A percentile compares a stretch with the other conserved stretches of the same genome.
Conservation (phyloP, 495 filamentous ascomycete genomes). For the Penicillium chermesinum region DNA sequence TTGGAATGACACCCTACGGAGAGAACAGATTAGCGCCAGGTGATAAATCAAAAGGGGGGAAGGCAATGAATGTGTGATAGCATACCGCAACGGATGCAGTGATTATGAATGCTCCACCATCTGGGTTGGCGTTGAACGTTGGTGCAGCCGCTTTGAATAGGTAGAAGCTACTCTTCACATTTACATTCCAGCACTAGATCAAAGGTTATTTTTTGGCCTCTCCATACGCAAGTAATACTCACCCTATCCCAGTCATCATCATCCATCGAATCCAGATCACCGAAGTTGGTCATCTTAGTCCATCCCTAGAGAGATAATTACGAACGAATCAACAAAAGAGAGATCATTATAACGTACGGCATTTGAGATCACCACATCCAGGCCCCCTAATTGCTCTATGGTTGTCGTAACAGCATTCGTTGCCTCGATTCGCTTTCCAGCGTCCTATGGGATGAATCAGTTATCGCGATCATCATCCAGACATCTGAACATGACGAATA, state of each 20-base stretch:
- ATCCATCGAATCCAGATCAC: constrained; percentile 56
- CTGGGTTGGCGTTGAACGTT: constrained; percentile 61
- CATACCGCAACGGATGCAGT: constrained; percentile 59
- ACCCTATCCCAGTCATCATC: constrained; percentile 70
- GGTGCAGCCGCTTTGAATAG: constrained; percentile 59
- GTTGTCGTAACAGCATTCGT: constrained; percentile 48
- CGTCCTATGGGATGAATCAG: constrained; percentile 50
- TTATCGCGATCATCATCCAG: neutral
- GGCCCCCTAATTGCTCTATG: constrained; percentile 55
- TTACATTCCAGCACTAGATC: constrained; percentile 59
- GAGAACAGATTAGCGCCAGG: too few relatives aligned
- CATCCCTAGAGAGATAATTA: constrained; percentile 46
- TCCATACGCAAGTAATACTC: neutral
- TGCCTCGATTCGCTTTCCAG: constrained; percentile 52
- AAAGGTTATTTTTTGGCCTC: neutral
- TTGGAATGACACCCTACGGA: constrained; percentile 42
- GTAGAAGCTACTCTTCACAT: constrained; percentile 62
- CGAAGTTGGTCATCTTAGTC: constrained; percentile 59
- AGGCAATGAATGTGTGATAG: too few relatives aligned
- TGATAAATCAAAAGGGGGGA: too few relatives aligned
- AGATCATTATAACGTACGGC: constrained; percentile 46
- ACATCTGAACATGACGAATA: constrained; percentile 28
- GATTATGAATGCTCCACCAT: constrained; percentile 64
- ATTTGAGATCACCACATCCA: constrained; percentile 69
- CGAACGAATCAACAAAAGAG: neutral